Evolutionary conservation across 2,329 filamentous ascomycete species (phyloP).

Genomic region (Penicillium sumatraense): DNA sequence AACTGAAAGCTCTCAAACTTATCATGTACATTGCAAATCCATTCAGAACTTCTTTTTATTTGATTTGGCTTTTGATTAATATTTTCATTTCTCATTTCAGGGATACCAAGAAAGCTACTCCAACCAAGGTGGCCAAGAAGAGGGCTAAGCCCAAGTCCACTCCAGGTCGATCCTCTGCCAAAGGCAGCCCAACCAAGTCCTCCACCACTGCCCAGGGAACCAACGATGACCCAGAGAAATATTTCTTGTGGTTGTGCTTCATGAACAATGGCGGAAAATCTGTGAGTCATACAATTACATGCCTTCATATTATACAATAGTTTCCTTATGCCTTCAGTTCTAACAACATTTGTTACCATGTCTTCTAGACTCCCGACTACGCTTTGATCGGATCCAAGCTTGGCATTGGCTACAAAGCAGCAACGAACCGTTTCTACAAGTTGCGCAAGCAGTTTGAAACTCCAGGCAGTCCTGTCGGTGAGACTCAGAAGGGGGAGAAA

Average conservation of each 20-base stretch:
- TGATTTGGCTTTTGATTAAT: neutral
- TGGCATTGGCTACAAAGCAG: slow-evolving; percentile 1
- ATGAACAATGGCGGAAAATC: neutral
- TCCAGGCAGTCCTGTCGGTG: neutral
- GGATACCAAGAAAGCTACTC: neutral
- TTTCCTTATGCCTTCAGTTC: too few species aligned
- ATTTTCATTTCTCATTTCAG: neutral
- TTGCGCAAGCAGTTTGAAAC: neutral
- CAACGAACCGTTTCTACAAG: neutral
- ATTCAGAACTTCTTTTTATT: neutral
- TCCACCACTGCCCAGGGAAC: neutral
- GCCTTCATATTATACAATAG: too few species aligned
- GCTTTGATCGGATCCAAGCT: neutral
- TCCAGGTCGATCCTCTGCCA: neutral
- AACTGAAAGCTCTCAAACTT: neutral
- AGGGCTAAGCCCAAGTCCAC: neutral
- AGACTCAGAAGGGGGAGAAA: neutral
- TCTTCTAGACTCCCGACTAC: neutral
- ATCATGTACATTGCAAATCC: neutral
- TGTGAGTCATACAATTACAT: neutral
- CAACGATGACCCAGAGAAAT: neutral
- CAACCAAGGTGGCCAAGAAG: neutral
- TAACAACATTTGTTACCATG: neutral
- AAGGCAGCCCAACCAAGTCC: neutral
- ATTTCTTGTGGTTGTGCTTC: neutral